Evolutionary conservation across 176 grass and related monocot species (phyloP).

Genomic region (Juncus effusus): DNA sequence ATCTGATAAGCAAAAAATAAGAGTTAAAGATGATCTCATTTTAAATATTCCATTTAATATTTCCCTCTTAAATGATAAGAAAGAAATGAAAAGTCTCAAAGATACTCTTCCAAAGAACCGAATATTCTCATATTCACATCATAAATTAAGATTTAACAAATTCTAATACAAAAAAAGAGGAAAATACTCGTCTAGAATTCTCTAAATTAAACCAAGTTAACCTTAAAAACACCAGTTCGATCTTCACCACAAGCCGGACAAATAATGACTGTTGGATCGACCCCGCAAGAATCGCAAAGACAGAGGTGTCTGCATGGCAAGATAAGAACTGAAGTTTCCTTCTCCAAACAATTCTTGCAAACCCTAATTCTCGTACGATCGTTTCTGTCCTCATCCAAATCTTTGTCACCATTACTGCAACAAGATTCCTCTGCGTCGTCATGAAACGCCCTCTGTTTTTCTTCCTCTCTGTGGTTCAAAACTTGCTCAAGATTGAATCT

Average conservation of each 20-base stretch:
- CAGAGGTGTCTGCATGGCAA: slow-evolving; percentile 81
- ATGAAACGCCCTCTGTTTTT: background rate
- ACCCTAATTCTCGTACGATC: background rate
- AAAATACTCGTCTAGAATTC: background rate
- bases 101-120: no score
- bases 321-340: slow-evolving; percentile 46
- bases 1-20: no score
- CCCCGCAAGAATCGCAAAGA: slow-evolving; percentile 56
- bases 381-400: background rate
- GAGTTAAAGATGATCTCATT: no score
- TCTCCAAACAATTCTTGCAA: slow-evolving; percentile 42
- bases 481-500: slow-evolving; percentile 46
- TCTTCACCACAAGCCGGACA: slow-evolving; percentile 58
- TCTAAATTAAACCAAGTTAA: slow-evolving; percentile 59
- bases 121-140: background rate
- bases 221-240: slow-evolving; percentile 51
- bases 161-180: background rate
- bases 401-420: slow-evolving; percentile 49
- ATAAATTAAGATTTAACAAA: background rate
- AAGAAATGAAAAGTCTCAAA: no score
- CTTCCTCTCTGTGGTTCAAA: slow-evolving; percentile 8
- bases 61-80: no score
- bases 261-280: slow-evolving; percentile 18
- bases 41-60: no score
- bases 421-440: slow-evolving; percentile 67